A percentile compares a stretch with the other conserved stretches of the same genome.
phyloP scores from a whole-genome alignment of 2,329 filamentous ascomycete genomes.

The Epichloe gansuensis region DNA sequence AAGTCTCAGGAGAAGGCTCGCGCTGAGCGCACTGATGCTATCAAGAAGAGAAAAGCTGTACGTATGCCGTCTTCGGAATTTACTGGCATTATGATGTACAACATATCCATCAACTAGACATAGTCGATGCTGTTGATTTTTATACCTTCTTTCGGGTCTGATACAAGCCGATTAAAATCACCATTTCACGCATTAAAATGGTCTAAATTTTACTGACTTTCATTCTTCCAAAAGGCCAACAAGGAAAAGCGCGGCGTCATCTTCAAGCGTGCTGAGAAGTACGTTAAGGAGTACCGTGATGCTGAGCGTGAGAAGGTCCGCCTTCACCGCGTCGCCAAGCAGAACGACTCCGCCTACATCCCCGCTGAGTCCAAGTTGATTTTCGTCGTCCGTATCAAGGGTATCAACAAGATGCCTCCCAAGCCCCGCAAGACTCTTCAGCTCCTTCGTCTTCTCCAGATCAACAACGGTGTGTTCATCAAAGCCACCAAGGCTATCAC shows the following conservation, averaged over 20 bases:
- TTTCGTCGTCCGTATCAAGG: conserved; percentile 99
- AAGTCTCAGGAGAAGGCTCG: conserved; percentile 99
- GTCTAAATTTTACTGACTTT: conserved; percentile 24
- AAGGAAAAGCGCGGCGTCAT: conserved; percentile 98
- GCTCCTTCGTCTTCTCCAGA: conserved; percentile 97
- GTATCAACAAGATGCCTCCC: conserved; percentile 99
- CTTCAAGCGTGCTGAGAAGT: conserved; percentile 99
- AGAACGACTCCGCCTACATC: conserved; percentile 87
- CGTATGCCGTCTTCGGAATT: conserved; percentile 32
- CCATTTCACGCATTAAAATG: conserved; percentile 1
- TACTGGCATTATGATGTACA: conserved; percentile 66
- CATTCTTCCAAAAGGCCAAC: conserved; percentile 59
- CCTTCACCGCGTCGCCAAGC: conserved; percentile 77
- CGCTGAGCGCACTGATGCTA: conserved; percentile 68
- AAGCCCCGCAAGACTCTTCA: conserved; percentile 99
- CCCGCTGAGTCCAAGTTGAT: conserved; percentile 90
- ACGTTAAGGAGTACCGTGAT: conserved; percentile 99
- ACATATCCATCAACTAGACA: conserved; percentile 87
- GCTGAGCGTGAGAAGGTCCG: conserved; percentile 97
- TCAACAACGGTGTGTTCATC: conserved; percentile 99
- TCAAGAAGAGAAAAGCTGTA: conserved; percentile 85
- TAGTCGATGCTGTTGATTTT: conserved; percentile 84
- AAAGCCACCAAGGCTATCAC: conserved; percentile 92
- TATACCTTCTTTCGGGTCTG: conserved; percentile 99
- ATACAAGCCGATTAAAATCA: conserved; percentile 29